Conservation (phyloP, 2,329 filamentous ascomycete genomes). For the Talaromyces sp. region DNA sequence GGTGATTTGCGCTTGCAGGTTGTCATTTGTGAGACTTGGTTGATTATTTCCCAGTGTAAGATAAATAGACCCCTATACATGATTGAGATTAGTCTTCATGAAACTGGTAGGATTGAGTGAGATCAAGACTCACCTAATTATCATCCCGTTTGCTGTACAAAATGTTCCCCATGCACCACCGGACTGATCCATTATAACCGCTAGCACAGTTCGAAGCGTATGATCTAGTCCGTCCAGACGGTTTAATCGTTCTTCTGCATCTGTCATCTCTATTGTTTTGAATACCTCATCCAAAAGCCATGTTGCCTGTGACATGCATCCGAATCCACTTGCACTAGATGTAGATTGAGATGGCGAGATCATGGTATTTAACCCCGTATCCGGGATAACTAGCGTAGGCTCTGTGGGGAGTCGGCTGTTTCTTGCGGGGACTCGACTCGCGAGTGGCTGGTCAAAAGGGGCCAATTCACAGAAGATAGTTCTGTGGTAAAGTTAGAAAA, state of each 20-base stretch:
- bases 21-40: slow-evolving; percentile 1
- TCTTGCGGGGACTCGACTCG: slow-evolving; percentile 12
- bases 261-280: slow-evolving; percentile 7
- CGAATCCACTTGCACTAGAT: slow-evolving; percentile 19
- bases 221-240: slow-evolving; percentile 16
- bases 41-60: slow-evolving; percentile 8
- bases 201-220: slow-evolving; percentile 11
- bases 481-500: neutral
- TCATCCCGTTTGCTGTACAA: slow-evolving; percentile 19
- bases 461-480: slow-evolving; percentile 18
- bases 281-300: slow-evolving; percentile 28
- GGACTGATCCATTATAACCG: slow-evolving; percentile 9
- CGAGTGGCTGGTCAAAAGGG: slow-evolving; percentile 15
- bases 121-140: slow-evolving; percentile 17
- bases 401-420: slow-evolving; percentile 19
- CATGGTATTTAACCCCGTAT: neutral
- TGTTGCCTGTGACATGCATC: slow-evolving; percentile 24
- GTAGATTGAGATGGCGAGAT: neutral
- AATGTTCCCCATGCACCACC: slow-evolving; percentile 8
- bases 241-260: slow-evolving; percentile 11
- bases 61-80: neutral
- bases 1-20: slow-evolving; percentile 7
- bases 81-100: neutral
- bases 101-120: neutral
- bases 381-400: neutral